phyloP scores from a whole-genome alignment of 148 eudicot species.

The Rhododendron molle region DNA sequence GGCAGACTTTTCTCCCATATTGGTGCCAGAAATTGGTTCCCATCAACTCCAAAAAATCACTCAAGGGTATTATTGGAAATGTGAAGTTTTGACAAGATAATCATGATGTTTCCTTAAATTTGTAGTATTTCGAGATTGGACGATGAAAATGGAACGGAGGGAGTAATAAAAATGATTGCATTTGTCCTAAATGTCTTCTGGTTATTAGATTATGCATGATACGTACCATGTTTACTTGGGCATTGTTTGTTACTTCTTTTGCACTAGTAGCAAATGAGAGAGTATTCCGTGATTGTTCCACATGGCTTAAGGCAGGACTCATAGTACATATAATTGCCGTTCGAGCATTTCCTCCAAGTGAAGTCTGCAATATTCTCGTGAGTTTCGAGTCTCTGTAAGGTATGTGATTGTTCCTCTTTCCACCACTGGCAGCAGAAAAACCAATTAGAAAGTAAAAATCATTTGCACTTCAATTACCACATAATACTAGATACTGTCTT shows the following conservation, averaged over 20 bases:
- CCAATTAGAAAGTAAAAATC: background rate
- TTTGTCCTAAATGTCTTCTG: background rate
- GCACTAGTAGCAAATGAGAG: conserved; percentile 89
- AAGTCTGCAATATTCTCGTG: conserved; percentile 88
- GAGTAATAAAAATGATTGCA: background rate
- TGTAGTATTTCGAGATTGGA: no score
- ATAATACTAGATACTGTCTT: background rate
- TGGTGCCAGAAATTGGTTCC: no score
- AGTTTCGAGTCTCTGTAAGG: conserved; percentile 98
- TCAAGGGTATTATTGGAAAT: no score
- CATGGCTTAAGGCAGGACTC: conserved; percentile 95
- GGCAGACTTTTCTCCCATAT: no score
- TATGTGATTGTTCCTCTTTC: conserved; percentile 74
- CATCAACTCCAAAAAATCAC: no score
- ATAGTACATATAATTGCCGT: conserved; percentile 98
- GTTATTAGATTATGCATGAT: conserved; percentile 5
- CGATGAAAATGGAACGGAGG: no score
- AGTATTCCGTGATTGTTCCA: conserved; percentile 94
- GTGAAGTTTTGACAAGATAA: no score
- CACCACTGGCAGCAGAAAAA: conserved; percentile 51
- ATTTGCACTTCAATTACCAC: background rate
- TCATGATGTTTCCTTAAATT: no score
- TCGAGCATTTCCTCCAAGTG: conserved; percentile 95
- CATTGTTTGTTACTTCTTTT: conserved; percentile 88
- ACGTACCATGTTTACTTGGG: conserved; percentile 89